Evolutionary conservation across 352 stramenopile species (phyloP).

Genomic region (Pythium pectinolyticum): DNA sequence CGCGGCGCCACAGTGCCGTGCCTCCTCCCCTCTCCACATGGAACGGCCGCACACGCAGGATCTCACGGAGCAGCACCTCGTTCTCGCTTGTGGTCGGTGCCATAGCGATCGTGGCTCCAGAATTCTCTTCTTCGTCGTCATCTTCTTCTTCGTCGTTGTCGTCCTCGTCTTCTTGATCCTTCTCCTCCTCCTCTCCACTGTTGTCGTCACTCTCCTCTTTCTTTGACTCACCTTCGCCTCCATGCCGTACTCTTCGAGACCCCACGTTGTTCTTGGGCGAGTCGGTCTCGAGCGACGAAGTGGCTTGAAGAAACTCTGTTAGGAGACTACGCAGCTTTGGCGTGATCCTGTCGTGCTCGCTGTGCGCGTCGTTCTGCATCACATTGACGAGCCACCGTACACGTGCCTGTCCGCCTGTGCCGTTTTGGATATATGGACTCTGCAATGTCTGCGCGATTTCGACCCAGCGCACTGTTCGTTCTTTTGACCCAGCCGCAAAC

Average conservation of each 20-base stretch:
- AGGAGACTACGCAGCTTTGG: background rate
- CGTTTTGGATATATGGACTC: constrained; percentile 4
- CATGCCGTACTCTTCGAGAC: background rate
- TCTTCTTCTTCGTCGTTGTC: background rate
- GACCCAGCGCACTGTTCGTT: background rate
- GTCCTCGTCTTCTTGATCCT: background rate
- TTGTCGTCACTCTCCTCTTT: background rate
- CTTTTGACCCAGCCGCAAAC: background rate
- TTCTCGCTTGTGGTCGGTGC: background rate
- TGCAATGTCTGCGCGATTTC: constrained; percentile 1
- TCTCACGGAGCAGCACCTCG: constrained; percentile 8
- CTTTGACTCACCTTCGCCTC: background rate
- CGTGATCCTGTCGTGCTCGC: background rate
- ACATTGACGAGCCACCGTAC: constrained; percentile 2
- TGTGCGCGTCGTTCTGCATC: constrained; percentile 7
- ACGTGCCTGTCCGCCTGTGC: background rate
- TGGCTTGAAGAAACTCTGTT: background rate
- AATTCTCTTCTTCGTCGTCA: background rate
- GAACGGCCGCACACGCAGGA: constrained; percentile 8
- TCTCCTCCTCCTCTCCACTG: background rate
- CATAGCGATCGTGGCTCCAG: too few species aligned
- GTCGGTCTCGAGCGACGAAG: too few species aligned
- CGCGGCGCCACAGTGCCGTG: constrained; percentile 3
- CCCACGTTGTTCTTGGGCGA: background rate
- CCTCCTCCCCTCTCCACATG: background rate